These are phyloP conservation scores for Butyriboletus appendiculatus DNA, from an alignment of 1,284 basidiomycete species.

Conservation along the genomic window DNA sequence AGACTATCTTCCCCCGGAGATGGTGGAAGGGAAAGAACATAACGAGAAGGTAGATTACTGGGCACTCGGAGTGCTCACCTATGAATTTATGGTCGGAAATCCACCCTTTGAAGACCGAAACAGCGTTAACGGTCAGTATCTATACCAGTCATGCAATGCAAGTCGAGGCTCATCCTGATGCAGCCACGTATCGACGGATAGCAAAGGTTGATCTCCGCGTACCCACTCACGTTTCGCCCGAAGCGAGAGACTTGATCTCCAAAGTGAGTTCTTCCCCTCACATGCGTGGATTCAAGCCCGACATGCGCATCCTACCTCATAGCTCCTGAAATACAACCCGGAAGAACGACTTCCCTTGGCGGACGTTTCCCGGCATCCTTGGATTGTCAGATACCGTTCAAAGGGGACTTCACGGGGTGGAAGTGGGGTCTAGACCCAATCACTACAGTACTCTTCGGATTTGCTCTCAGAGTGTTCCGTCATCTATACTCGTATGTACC, in stretches of 20 bases:
- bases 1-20: constrained; percentile 98
- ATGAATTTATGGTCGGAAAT: constrained; percentile 91
- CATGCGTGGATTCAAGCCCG: constrained; percentile 34
- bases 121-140: constrained; percentile 66
- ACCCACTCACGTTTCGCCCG: constrained; percentile 61
- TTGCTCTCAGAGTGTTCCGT: neutral
- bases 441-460: neutral
- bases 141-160: neutral
- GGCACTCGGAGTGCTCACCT: constrained; percentile 95
- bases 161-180: constrained; percentile 3
- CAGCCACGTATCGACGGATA: constrained; percentile 88
- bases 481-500: constrained; percentile 17
- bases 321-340: constrained; percentile 90
- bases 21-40: constrained; percentile 92
- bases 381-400: constrained; percentile 83
- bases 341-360: constrained; percentile 78
- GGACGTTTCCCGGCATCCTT: constrained; percentile 87
- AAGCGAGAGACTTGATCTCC: constrained; percentile 68
- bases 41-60: constrained; percentile 93
- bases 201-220: constrained; percentile 82
- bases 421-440: constrained; percentile 18
- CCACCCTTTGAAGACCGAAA: constrained; percentile 93
- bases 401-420: constrained; percentile 36
- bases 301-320: constrained; percentile 6
- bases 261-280: constrained; percentile 39